Evolutionary conservation across 129 eudicot species (phyloP), one percentile per base, ranked within the genome.

Genomic region (Escallonia herrerae): DNA sequence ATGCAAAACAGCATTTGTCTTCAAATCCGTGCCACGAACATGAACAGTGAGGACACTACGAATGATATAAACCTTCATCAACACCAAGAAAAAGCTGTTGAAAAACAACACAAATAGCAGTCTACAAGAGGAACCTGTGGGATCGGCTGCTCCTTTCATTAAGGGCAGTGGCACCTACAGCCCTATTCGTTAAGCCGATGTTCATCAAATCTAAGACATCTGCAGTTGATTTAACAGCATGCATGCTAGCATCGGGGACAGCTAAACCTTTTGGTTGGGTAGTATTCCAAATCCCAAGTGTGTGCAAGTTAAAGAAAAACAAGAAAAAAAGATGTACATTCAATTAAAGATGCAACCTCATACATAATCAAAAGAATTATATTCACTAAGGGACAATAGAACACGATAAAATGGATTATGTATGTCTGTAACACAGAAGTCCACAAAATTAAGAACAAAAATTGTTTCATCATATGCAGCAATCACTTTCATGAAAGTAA

Each of bases 201-300:
- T 84, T 82, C 97, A 90, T 86, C 71, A 90, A 64, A 48, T 90
- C 95, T 3, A 90, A 39, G 42, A 90, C 97, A 49, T 90, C 84
- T 13, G 77, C 56, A 5, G 95, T 86, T 76, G 97, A 86, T 68
- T 78, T 80, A 51, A 90, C 97, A 3, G 85, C 76, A 51, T 90
- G 87, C 89, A 90, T 75, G 88, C 95, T 87, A 41, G 97, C 97
- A 75, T 84, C 97, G n/a, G 97, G 97, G 40, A 90, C 97, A 42
- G 97, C 89, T 70, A 90, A 63, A 56, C 95, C 97, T 61, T 90
- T 90, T 38, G 95, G 97, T 68, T 86, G 97, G 67, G 95, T 64
- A 55, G 84, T 79, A 74, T 54, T 84, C 83, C 80, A 84, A 51
- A 90, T 90, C 84, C 97, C 97, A 58, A 90, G 93, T 57, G 93